These are phyloP conservation scores for Syncephalastrum contaminatum DNA, from an alignment of 371 early-diverging fungal species.

Conservation along the genomic window DNA sequence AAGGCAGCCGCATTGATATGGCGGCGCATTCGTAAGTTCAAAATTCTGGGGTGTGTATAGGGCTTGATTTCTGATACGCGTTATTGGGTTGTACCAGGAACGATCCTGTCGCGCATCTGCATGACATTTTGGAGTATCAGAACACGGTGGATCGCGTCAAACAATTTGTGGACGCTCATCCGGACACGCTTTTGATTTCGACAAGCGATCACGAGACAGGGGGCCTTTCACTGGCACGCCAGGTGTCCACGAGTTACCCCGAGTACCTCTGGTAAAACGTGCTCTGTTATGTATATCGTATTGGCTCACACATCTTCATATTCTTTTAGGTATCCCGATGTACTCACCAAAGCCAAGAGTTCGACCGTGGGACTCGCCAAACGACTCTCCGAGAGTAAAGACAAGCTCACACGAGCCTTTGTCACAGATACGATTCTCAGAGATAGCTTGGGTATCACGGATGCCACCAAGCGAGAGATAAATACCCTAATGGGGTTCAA, in stretches of 20 bases:
- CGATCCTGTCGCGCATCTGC: conserved; percentile 88
- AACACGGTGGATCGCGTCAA: conserved; percentile 70
- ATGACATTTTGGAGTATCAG: conserved; percentile 91
- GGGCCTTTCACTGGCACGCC: conserved; percentile 78
- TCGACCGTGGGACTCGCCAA: conserved; percentile 66
- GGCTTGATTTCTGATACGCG: neutral
- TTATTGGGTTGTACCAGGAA: conserved; percentile 54
- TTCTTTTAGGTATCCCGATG: conserved; percentile 60
- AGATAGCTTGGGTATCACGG: conserved; percentile 63
- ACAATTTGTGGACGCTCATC: conserved; percentile 70
- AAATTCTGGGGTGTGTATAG: neutral
- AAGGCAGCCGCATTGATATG: conserved; percentile 92
- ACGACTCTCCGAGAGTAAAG: conserved; percentile 15
- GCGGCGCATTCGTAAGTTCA: conserved; percentile 68
- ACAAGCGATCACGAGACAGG: conserved; percentile 96
- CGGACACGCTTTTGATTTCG: conserved; percentile 85
- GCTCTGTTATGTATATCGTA: neutral
- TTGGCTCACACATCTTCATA: neutral
- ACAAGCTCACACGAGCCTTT: neutral
- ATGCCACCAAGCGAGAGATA: conserved; percentile 70
- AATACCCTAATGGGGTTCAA: conserved; percentile 29
- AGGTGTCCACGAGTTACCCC: conserved; percentile 65
- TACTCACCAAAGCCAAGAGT: conserved; percentile 59
- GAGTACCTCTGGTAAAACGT: conserved; percentile 75
- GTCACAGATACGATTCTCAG: conserved; percentile 41